Evolutionary conservation across 805 yeast species (phyloP), one percentile per base, ranked within the genome.

Genomic region (Hanseniaspora mollemarum): DNA sequence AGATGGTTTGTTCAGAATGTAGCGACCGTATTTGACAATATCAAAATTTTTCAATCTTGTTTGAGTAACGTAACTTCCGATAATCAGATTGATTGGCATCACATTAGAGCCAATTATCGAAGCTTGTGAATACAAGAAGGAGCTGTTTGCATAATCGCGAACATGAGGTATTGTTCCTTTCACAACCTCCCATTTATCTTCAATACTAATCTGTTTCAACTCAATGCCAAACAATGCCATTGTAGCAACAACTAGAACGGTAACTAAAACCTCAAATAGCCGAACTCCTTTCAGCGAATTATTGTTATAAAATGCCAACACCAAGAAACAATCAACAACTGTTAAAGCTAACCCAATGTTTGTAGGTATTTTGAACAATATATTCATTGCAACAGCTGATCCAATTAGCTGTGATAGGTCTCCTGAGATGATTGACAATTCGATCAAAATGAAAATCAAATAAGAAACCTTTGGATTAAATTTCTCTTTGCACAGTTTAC

Each of bases 341-440:
- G 97, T 90, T 46, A 90, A 64, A 3, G 87, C 67, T 15, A 90
- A 95, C 31, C 98, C 98, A 4, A 78, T 71, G 7, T 85, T 72
- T 18, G 92, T 68, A 0, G 97, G 97, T 7, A 92, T 69, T 2
- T 76, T 74, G 62, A 88, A 78, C 39, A 92, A 67, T 51, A 90
- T 86, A 58, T 92, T 87, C 52, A 90, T 72, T 0, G 97, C 82
- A 52, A 90, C 87, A 3, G 97, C 96, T 3, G 96, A 86, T n/a
- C 98, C 98, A 24, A 92, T 90, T 32, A 90, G 95, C 63, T 90
- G 97, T 1, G 98, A 96, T 56, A 92, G 74, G 67, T 90, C 98
- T 0, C 97, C 90, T 1, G 96, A 96, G 39, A 90, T 80, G 53
- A 90, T 90, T 19, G 97, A 94, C 18, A 82, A 67, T 60, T 90